Evolutionary conservation across 257 asterid species (phyloP).

Genomic region (Solanum virginianum): DNA sequence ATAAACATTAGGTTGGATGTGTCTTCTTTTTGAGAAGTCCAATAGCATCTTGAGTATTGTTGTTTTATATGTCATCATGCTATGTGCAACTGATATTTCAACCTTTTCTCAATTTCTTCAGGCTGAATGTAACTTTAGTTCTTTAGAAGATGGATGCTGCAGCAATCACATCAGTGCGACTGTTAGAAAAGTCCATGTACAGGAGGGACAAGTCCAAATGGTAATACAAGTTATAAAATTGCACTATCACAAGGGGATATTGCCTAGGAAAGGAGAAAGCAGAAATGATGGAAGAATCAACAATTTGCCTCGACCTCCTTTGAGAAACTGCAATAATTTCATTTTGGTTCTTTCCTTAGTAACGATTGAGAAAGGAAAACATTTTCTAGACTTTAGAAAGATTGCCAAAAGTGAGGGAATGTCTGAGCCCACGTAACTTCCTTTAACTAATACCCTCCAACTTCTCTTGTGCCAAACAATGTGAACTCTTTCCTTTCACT

Average conservation of each 20-base stretch:
- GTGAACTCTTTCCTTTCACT: not conserved
- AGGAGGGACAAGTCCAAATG: constrained; percentile 50
- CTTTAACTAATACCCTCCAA: not conserved
- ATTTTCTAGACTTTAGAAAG: not conserved
- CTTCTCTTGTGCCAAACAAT: not conserved
- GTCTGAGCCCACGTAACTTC: not conserved
- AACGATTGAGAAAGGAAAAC: not conserved
- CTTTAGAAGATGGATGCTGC: constrained; percentile 9
- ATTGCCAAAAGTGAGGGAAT: not conserved
- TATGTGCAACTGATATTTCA: not conserved
- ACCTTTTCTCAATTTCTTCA: constrained; percentile 16
- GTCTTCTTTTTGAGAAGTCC: not conserved
- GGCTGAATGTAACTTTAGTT: constrained; percentile 26
- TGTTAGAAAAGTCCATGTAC: constrained; percentile 27
- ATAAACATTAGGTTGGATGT: not conserved
- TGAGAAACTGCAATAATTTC: not conserved
- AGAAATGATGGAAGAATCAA: not conserved
- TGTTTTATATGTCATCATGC: not conserved
- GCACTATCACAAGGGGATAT: not conserved
- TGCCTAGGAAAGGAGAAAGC: not conserved
- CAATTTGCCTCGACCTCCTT: not conserved
- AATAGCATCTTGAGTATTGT: not conserved
- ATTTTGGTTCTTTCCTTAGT: not conserved
- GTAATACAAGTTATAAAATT: constrained; percentile 17
- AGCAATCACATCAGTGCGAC: constrained; percentile 33